Evolutionary conservation across 148 eudicot genomes (phyloP).

Genomic region (Rhododendron mucronatum): DNA sequence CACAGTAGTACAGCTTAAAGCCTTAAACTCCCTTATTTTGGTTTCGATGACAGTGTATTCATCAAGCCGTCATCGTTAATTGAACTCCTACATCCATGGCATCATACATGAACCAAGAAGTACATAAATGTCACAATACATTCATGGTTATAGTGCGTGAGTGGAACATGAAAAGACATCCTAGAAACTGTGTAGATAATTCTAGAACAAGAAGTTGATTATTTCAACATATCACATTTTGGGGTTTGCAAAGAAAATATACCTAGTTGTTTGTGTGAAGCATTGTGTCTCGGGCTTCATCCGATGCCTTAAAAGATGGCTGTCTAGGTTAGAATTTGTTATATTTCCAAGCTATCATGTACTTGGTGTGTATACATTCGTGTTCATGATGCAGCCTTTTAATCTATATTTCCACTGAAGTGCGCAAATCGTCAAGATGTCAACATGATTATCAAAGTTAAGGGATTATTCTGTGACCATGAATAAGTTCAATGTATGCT

Average conservation of each 20-base stretch:
- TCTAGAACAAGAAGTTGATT: background rate
- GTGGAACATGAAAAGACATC: background rate
- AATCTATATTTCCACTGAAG: background rate
- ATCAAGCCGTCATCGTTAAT: background rate
- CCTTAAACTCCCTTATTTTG: no score
- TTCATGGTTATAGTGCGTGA: background rate
- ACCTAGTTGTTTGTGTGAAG: background rate
- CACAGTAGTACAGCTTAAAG: no score
- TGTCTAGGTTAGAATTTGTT: background rate
- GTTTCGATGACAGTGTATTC: no score
- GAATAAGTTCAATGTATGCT: slow-evolving; percentile 1
- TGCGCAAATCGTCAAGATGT: background rate
- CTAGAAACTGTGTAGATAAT: background rate
- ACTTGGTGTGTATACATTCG: background rate
- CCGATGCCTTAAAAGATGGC: background rate
- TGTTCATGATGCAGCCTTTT: background rate
- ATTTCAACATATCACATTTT: background rate
- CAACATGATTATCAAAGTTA: background rate
- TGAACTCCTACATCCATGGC: background rate
- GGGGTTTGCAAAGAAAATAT: background rate
- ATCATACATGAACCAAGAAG: background rate
- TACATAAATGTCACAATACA: background rate
- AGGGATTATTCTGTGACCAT: background rate
- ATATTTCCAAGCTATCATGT: background rate
- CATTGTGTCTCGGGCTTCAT: background rate